These are phyloP conservation scores for Leishmania braziliensis DNA, from an alignment of 208 protist genomes.

Conservation along the genomic window DNA sequence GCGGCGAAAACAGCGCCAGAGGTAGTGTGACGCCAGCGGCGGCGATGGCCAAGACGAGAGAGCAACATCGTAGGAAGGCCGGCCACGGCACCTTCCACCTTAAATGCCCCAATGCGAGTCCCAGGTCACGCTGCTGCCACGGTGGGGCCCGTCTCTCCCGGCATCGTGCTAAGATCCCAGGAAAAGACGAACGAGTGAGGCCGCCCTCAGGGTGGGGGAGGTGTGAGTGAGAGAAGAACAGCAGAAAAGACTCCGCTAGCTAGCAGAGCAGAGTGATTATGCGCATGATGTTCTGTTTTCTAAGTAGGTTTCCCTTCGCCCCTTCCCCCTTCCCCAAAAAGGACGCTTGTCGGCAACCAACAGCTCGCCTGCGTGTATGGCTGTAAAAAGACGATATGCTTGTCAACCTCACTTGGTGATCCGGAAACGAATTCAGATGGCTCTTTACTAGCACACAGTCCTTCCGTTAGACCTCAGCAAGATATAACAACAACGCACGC, in stretches of 20 bases:
- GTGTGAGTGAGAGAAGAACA: neutral
- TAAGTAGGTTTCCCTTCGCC: neutral
- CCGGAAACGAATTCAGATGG: neutral
- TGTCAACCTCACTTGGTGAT: neutral
- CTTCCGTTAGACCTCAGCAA: neutral
- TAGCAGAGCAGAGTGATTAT: neutral
- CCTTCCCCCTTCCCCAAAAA: neutral
- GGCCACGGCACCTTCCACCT: neutral
- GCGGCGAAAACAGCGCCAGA: constrained; percentile 14
- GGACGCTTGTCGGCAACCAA: neutral
- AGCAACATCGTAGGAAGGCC: neutral
- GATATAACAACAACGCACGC: neutral
- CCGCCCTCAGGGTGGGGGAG: neutral
- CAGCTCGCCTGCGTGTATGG: neutral
- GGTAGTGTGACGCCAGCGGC: constrained; percentile 9
- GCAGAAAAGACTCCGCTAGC: neutral
- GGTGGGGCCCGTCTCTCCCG: neutral
- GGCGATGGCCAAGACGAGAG: constrained; percentile 32
- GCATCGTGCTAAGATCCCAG: neutral
- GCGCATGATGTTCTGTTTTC: neutral
- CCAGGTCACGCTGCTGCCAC: constrained; percentile 18
- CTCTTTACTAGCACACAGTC: neutral
- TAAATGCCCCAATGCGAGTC: constrained; percentile 10
- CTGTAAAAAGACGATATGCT: neutral
- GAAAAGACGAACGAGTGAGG: neutral